Conservation (phyloP, 192 early-diverging fungal genomes). For the Backusella australiensis region DNA sequence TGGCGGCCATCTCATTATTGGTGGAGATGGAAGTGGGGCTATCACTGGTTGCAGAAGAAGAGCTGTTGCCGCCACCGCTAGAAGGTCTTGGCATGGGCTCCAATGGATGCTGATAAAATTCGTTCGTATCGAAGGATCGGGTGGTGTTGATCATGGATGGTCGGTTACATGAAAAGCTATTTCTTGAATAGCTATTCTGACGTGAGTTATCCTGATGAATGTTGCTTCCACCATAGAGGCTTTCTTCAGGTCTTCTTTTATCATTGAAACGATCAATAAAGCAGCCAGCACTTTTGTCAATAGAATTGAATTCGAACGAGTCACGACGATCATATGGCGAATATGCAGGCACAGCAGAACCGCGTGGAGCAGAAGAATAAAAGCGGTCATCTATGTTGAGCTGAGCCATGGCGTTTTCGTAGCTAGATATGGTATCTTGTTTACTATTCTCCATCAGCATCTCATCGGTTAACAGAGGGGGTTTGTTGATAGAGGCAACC, state of each 20-base stretch:
- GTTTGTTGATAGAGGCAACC: constrained; percentile 1
- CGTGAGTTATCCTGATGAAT: background rate
- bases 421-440: background rate
- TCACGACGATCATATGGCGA: background rate
- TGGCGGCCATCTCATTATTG: background rate
- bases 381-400: background rate
- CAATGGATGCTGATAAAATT: background rate
- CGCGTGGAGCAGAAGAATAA: background rate
- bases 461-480: background rate
- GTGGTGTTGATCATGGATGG: background rate
- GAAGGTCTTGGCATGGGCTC: background rate
- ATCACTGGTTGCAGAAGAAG: background rate
- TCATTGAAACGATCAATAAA: constrained; percentile 6
- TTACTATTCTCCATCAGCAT: background rate
- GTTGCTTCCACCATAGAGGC: background rate
- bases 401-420: background rate
- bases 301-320: background rate
- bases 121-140: background rate
- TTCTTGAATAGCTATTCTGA: background rate
- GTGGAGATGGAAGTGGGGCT: background rate
- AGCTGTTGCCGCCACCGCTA: background rate
- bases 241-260: background rate
- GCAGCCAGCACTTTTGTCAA: background rate
- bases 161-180: background rate
- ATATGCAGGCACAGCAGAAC: background rate